Base-by-base conservation (phyloP, 139 green algal genomes). In the Pedinophyceae sp. region DNA sequence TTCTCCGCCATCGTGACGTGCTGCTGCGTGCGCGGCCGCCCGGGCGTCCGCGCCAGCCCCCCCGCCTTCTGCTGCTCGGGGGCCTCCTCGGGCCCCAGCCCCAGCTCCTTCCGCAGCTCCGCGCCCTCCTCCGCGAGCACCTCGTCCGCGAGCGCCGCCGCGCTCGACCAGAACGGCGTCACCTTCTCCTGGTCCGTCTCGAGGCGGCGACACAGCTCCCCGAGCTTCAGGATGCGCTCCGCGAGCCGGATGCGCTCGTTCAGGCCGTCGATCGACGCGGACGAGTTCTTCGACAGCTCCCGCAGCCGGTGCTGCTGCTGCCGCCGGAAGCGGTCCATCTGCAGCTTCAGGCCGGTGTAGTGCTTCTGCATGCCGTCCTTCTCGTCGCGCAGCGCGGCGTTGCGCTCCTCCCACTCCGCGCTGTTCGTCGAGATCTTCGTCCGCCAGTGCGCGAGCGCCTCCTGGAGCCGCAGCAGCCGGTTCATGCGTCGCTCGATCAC, bases 401-500 rank as follows among this genome's bases (percentile, higher is more conserved):
- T 85, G 48, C 77, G 63, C 59, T 82, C 76, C 64, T 81, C 76
- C 83, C 83, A 94, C 62, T 94, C 81, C 1, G 66, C 52, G 17
- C 38, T 69, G 61, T 78, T 85, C 56, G 69, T 78, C 40, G 73
- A 60, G 29, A 87, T 86, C 74, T 89, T 91, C 48, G 72, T 79
- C 47, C 83, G 67, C 83, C 81, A 90, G 66, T 88, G 75, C 50
- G 67, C 57, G 41, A 93, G 57, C 5, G 65, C 59, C 30, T 89
- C 76, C 69, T 87, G 72, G 48, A 87, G 67, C 22, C 73, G 74
- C 28, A 78, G 55, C 16, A 93, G 77, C 64, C 84, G 83, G 49
- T 71, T 72, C 76, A 86, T 88, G 60, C 78, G 71, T 57, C 79
- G 76, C 72, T 89, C 83, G 52, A 93, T 89, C 45, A 86, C 71